A percentile compares a stretch with the other conserved stretches of the same genome.
phyloP scores from a whole-genome alignment of 192 early-diverging fungal genomes.

The Obelidium mucronatum region DNA sequence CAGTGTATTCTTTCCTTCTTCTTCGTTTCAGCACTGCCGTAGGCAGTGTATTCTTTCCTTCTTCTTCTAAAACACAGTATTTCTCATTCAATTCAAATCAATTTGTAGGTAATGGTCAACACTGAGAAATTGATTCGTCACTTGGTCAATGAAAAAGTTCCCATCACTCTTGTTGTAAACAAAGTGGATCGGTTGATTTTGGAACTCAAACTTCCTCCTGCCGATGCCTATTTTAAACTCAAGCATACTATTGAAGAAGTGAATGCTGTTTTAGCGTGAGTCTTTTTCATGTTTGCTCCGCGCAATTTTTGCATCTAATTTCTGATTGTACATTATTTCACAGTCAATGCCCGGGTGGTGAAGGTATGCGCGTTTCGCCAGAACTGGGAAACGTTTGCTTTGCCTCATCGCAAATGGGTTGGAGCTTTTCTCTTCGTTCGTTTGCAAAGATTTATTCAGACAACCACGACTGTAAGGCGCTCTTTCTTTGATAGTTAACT shows the following conservation, averaged over 20 bases:
- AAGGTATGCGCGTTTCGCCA: slow-evolving; percentile 82
- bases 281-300: slow-evolving; percentile 33
- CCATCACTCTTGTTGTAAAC: slow-evolving; percentile 91
- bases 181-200: slow-evolving; percentile 98
- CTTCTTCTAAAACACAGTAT: no score
- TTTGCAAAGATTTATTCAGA: slow-evolving; percentile 93
- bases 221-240: slow-evolving; percentile 96
- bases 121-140: slow-evolving; percentile 88
- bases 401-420: slow-evolving; percentile 87
- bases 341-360: slow-evolving; percentile 34
- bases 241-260: slow-evolving; percentile 96
- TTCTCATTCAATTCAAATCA: no score
- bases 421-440: slow-evolving; percentile 91
- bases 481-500: slow-evolving; percentile 23
- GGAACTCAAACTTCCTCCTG: slow-evolving; percentile 95
- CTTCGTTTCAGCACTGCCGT: no score
- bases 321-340: no score
- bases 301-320: neutral
- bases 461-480: slow-evolving; percentile 64
- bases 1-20: no score
- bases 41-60: no score
- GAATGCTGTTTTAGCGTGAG: slow-evolving; percentile 76
- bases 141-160: slow-evolving; percentile 77
- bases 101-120: slow-evolving; percentile 85
- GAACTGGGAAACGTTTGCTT: slow-evolving; percentile 97